Percentiles rank a stretch among this genome's conserved stretches.
These are phyloP conservation scores for Allium fistulosum DNA, from an alignment of 106 monocot genomes.

Conservation along the genomic window DNA sequence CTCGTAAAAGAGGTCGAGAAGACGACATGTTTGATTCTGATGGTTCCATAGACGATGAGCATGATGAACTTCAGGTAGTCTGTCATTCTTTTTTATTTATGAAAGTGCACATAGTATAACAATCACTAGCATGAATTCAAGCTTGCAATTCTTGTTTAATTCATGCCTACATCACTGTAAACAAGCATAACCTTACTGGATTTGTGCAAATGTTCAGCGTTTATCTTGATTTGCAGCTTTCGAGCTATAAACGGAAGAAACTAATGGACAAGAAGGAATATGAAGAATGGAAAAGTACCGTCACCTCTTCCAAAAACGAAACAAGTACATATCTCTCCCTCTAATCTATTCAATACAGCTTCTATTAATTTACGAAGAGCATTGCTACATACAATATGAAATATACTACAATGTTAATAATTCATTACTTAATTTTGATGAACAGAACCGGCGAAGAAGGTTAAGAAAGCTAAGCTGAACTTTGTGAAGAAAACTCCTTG, in stretches of 20 bases:
- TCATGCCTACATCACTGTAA: too few relatives aligned
- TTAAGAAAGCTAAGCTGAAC: constrained; percentile 50
- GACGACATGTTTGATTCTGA: constrained; percentile 46
- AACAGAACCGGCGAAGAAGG: constrained; percentile 34
- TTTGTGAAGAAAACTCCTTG: constrained; percentile 31
- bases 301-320: constrained; percentile 47
- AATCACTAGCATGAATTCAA: too few relatives aligned
- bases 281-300: constrained; percentile 68
- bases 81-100: background rate
- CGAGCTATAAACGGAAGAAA: constrained; percentile 74
- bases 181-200: too few relatives aligned
- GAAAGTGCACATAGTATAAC: background rate
- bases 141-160: too few relatives aligned
- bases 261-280: constrained; percentile 55
- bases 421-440: background rate
- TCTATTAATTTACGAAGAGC: too few relatives aligned
- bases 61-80: constrained; percentile 34
- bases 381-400: too few relatives aligned
- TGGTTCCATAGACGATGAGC: constrained; percentile 35
- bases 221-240: constrained; percentile 27
- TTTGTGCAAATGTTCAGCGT: too few relatives aligned
- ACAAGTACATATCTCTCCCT: constrained; percentile 6
- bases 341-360: too few relatives aligned
- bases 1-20: constrained; percentile 50
- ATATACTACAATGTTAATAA: too few relatives aligned